Evolutionary conservation across 2,329 filamentous ascomycete genomes (phyloP), one percentile per base, ranked within the genome.

Genomic region (Penicillium capsulatum): DNA sequence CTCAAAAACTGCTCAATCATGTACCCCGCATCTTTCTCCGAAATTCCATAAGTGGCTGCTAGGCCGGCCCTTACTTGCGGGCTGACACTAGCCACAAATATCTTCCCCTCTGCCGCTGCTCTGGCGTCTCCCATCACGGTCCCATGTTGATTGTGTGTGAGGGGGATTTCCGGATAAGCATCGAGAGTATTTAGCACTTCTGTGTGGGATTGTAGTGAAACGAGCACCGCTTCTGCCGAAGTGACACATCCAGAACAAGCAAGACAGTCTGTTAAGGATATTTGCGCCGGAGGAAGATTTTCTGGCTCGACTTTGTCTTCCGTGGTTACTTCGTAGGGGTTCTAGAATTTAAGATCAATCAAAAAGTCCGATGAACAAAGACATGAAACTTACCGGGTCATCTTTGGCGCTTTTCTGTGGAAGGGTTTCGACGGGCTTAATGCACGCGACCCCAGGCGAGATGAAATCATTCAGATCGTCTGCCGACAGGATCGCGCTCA

Each of bases 401-500:
- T 69, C 66, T 35, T 70, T 63, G 16, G 77, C 66, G 22, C 77
- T 69, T 50, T 77, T 74, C 34, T 75, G 67, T 2, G 92, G 91
- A 10, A 98, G 79, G 2, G 88, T 94, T 66, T 98, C 92, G 62
- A 98, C 77, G 17, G 92, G 92, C 61, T 98, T 97, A 67, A 98
- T 97, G 70, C 92, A 98, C 48, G 92, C 92, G 59, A 98, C 90
- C 47, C 91, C 90, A 10, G 92, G 92, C 41, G 86, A 92, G 63
- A 98, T 98, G 71, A 98, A 98, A 74, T 98, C 92, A 74, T 98
- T 98, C 46, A 98, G 76, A 65, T 96, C 90, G 72, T 98, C 91
- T 59, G 85, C 84, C 40, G 90, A 97, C 58, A 98, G 84, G 59
- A 98, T 98, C 48, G 92, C 92, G 63, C 89, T 95, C 92, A 98